Base-by-base conservation (phyloP, 2,329 filamentous ascomycete species). In the Dactylellina drechsleri region DNA sequence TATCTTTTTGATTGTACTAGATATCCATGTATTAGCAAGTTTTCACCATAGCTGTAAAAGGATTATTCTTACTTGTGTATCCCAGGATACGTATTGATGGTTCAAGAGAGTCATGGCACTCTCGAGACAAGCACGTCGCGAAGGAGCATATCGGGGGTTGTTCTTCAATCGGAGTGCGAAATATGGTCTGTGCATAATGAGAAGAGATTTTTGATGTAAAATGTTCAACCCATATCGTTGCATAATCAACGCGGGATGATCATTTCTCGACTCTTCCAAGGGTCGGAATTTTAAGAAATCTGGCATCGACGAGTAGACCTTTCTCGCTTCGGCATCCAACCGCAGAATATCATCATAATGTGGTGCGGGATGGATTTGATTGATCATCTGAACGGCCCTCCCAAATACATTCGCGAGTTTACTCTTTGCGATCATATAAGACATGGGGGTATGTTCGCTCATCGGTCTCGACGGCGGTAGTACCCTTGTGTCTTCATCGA, bases 151-250 rank as follows among this genome's bases (percentile, higher is more conserved):
- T 7, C 93, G 87, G 8, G 91, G 85, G 78, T 94, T 95, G 72
- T 91, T 87, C 56, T 91, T 86, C 4, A 93, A 91, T 72, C 89
- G 87, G n/a, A 65, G 16, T 10, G 87, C 85, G 70, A 97, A 86
- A 81, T 95, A 97, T 77, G 93, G 93, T 59, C 93, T 87, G 81
- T 99, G 95, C 45, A 99, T 86, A 20, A 97, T 87, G 79, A 92
- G 96, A 79, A 96, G 86, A 16, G 93, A 91, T 83, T 96, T 97
- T 77, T 96, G 89, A 80, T 93, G 96, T 4, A 97, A 83, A 58
- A 95, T 90, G 76, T 95, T 92, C 36, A 97, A 84, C 67, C 91
- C 91, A 80, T 93, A 93, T 28, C 93, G 89, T 60, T 93, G 91
- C 84, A 96, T 90, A 70, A 97, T 87, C 36, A 89, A 79, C 20